Evolutionary conservation across 2,329 filamentous ascomycete genomes (phyloP).

Genomic region (Fusarium sulawesiense): DNA sequence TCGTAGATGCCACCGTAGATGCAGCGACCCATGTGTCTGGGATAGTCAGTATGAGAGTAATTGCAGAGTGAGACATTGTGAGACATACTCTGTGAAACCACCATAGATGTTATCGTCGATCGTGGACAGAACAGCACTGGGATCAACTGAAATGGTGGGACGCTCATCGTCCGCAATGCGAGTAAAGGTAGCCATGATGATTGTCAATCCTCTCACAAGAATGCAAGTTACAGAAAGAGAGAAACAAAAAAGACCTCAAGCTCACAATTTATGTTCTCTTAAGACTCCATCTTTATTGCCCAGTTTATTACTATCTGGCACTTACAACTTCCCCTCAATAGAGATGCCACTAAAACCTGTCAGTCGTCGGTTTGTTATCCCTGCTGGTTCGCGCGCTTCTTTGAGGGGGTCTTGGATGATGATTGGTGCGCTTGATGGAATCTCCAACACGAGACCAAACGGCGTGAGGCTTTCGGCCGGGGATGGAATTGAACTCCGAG

Average conservation of each 20-base stretch:
- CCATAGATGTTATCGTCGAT: slow-evolving; percentile 86
- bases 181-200: slow-evolving; percentile 78
- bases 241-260: background rate
- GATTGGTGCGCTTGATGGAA: slow-evolving; percentile 12
- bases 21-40: slow-evolving; percentile 86
- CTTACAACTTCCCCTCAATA: slow-evolving; percentile 6
- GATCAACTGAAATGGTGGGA: slow-evolving; percentile 74
- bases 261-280: slow-evolving; percentile 9
- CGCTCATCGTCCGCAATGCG: slow-evolving; percentile 70
- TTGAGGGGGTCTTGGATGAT: background rate
- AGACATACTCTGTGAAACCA: slow-evolving; percentile 81
- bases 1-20: slow-evolving; percentile 91
- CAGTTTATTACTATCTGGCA: slow-evolving; percentile 1
- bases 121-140: slow-evolving; percentile 72
- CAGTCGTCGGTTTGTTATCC: background rate
- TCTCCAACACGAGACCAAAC: slow-evolving; percentile 31
- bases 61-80: background rate
- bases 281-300: background rate
- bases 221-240: background rate
- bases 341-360: slow-evolving; percentile 8
- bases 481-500: slow-evolving; percentile 1
- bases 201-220: background rate
- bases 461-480: slow-evolving; percentile 20
- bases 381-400: slow-evolving; percentile 17
- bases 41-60: slow-evolving; percentile 3